Evolutionary conservation across 192 early-diverging fungal genomes (phyloP).

Genomic region (Glomus cerebriforme): DNA sequence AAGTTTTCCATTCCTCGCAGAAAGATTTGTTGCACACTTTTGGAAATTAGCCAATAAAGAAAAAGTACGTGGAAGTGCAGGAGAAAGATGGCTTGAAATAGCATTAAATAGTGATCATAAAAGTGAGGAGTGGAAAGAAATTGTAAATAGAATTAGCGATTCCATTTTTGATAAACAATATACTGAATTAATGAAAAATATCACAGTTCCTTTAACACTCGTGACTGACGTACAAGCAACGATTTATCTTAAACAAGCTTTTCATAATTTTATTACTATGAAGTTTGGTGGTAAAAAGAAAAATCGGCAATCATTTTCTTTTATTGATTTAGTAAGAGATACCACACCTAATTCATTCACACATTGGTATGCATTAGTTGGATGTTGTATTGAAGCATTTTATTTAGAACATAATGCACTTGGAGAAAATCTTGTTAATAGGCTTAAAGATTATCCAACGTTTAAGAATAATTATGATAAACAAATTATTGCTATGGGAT

Average conservation of each 20-base stretch:
- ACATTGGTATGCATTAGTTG: constrained; percentile 34
- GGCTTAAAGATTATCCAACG: not conserved
- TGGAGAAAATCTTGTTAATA: constrained; percentile 21
- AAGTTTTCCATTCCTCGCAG: constrained; percentile 17
- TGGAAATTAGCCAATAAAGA: constrained; percentile 19
- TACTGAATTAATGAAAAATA: not conserved
- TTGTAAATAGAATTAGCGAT: constrained; percentile 6
- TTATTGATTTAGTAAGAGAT: constrained; percentile 4
- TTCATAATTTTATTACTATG: constrained; percentile 18
- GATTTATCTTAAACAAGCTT: constrained; percentile 24
- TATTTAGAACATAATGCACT: not conserved
- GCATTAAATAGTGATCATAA: constrained; percentile 3
- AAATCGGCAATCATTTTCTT: not conserved
- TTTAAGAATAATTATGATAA: constrained; percentile 5
- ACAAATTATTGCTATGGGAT: constrained; percentile 28
- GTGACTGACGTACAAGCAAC: constrained; percentile 14
- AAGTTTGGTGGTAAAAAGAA: constrained; percentile 18
- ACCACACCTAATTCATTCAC: constrained; percentile 15
- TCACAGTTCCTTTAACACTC: constrained; percentile 19
- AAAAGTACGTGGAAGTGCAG: not conserved
- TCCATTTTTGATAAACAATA: not conserved
- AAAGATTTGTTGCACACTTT: constrained; percentile 15
- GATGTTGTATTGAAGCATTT: constrained; percentile 16
- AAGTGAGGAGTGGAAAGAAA: constrained; percentile 18
- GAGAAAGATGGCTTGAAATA: constrained; percentile 29